Conservation (phyloP, 768 basidiomycete genomes). For the Podaxis sp. region DNA sequence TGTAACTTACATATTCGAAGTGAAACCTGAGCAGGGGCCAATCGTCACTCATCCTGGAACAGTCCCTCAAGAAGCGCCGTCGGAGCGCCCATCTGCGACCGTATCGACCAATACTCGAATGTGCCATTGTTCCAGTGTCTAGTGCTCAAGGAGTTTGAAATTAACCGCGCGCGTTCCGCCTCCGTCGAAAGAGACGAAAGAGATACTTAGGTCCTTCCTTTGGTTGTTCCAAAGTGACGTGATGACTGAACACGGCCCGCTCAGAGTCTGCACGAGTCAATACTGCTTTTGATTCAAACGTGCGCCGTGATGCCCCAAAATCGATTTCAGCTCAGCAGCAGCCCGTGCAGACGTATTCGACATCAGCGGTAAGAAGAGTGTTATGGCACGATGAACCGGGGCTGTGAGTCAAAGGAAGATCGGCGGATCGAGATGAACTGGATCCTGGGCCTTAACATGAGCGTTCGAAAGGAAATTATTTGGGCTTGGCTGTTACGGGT, state of each 20-base stretch:
- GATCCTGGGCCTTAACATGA: neutral
- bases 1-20: constrained; percentile 65
- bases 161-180: constrained; percentile 60
- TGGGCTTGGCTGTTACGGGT: neutral
- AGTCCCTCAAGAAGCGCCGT: constrained; percentile 68
- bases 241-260: constrained; percentile 22
- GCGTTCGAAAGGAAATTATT: neutral
- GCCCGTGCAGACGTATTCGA: constrained; percentile 39
- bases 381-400: constrained; percentile 2
- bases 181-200: constrained; percentile 54
- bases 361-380: constrained; percentile 55
- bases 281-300: constrained; percentile 54
- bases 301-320: constrained; percentile 62
- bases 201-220: constrained; percentile 44
- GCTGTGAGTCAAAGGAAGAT: neutral
- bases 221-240: constrained; percentile 66
- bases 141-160: constrained; percentile 47
- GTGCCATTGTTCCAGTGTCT: constrained; percentile 46
- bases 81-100: constrained; percentile 60
- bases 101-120: neutral
- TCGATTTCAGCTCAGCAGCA: constrained; percentile 55
- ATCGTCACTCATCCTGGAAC: constrained; percentile 74
- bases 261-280: constrained; percentile 34
- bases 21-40: constrained; percentile 52
- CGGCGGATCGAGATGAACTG: too few species aligned